Conservation (phyloP, 176 grass and related monocot genomes). For the Carex cristatella region DNA sequence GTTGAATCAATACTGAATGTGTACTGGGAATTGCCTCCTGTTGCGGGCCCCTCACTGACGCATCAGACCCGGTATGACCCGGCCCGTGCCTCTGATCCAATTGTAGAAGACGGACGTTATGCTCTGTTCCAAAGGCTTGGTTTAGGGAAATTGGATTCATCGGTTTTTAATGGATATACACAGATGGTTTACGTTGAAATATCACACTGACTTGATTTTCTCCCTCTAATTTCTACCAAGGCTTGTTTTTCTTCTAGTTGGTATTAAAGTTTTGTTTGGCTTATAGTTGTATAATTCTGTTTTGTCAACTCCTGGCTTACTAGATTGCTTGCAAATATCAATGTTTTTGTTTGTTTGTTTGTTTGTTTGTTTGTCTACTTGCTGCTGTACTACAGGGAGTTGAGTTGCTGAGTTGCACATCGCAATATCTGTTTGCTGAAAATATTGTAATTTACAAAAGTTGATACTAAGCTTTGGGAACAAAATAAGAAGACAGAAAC, state of each 20-base stretch:
- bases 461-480: too few relatives aligned
- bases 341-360: background rate
- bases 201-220: conserved; percentile 19
- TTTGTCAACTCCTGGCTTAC: background rate
- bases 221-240: background rate
- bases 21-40: conserved; percentile 89
- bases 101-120: conserved; percentile 72
- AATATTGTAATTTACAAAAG: background rate
- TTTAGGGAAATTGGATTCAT: conserved; percentile 49
- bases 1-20: conserved; percentile 70
- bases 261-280: background rate
- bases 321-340: background rate
- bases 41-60: conserved; percentile 77
- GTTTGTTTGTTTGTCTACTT: background rate
- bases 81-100: conserved; percentile 52
- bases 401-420: background rate
- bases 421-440: background rate
- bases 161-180: conserved; percentile 86
- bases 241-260: background rate
- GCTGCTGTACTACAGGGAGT: background rate
- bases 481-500: too few relatives aligned
- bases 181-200: conserved; percentile 87
- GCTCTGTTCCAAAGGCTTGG: conserved; percentile 60
- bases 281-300: conserved; percentile 7
- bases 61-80: conserved; percentile 95